phyloP scores from a whole-genome alignment of 2,329 filamentous ascomycete genomes.

The Alternaria gaisen region DNA sequence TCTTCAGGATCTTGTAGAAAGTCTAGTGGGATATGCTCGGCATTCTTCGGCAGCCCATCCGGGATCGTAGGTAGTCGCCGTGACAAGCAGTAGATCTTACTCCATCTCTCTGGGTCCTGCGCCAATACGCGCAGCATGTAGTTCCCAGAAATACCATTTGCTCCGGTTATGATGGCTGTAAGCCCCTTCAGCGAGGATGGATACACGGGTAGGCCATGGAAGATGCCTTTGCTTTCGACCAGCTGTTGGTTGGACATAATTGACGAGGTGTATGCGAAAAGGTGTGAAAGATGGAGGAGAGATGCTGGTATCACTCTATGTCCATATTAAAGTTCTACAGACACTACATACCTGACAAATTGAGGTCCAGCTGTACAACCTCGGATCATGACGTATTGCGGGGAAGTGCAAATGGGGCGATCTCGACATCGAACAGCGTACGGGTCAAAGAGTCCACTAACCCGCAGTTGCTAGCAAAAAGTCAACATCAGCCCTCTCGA shows the following conservation, averaged over 20 bases:
- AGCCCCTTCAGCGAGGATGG: constrained; percentile 53
- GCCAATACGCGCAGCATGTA: constrained; percentile 61
- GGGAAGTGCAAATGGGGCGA: constrained; percentile 13
- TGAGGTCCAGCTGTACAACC: constrained; percentile 5
- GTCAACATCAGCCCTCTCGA: neutral
- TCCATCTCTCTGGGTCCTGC: constrained; percentile 59
- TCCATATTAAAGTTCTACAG: neutral
- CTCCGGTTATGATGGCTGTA: constrained; percentile 63
- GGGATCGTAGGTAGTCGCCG: constrained; percentile 57
- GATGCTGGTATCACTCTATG: neutral
- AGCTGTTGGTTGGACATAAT: constrained; percentile 35
- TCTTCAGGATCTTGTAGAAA: constrained; percentile 51
- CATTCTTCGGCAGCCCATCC: constrained; percentile 46
- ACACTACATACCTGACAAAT: neutral
- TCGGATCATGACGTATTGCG: constrained; percentile 32
- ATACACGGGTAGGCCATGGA: constrained; percentile 60
- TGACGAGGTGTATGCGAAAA: neutral
- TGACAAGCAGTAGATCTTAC: constrained; percentile 61
- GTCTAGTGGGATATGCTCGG: constrained; percentile 55
- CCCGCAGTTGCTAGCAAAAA: neutral
- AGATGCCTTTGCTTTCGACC: constrained; percentile 55
- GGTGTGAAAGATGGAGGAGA: too few relatives aligned
- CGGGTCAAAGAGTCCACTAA: neutral
- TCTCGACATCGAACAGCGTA: neutral
- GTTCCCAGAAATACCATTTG: constrained; percentile 64